These are phyloP conservation scores for Panicum virgatum DNA, from an alignment of 202 grass and related monocot genomes.

Conservation along the genomic window DNA sequence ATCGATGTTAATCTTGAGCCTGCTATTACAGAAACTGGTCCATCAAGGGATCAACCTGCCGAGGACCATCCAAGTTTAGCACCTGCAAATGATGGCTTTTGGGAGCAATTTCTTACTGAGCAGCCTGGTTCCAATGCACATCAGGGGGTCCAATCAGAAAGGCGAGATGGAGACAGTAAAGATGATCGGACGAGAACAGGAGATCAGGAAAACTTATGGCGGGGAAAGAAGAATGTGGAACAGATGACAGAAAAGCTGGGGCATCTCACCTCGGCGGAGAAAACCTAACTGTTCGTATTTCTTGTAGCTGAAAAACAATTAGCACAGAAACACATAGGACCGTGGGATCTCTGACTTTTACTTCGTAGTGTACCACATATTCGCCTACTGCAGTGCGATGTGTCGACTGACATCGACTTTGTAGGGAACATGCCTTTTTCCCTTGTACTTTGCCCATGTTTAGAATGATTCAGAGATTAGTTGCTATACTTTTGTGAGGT, in stretches of 20 bases:
- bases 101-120: slow-evolving; percentile 95
- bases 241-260: slow-evolving; percentile 70
- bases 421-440: slow-evolving; percentile 27
- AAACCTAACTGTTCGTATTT: slow-evolving; percentile 57
- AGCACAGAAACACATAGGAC: slow-evolving; percentile 42
- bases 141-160: slow-evolving; percentile 80
- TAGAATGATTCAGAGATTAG: slow-evolving; percentile 8
- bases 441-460: not conserved
- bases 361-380: slow-evolving; percentile 29
- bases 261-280: slow-evolving; percentile 70
- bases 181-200: slow-evolving; percentile 36
- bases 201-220: slow-evolving; percentile 48
- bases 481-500: not conserved
- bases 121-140: slow-evolving; percentile 63
- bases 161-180: slow-evolving; percentile 55
- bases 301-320: slow-evolving; percentile 35
- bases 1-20: slow-evolving; percentile 96
- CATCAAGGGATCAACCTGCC: slow-evolving; percentile 47
- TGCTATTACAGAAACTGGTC: slow-evolving; percentile 58
- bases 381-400: slow-evolving; percentile 17
- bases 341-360: slow-evolving; percentile 21
- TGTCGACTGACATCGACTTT: slow-evolving; percentile 43
- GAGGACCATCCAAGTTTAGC: slow-evolving; percentile 24
- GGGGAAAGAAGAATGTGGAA: slow-evolving; percentile 64
- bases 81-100: slow-evolving; percentile 82